phyloP scores from a whole-genome alignment of 2,329 filamentous ascomycete species.

The Fusarium sp. region DNA sequence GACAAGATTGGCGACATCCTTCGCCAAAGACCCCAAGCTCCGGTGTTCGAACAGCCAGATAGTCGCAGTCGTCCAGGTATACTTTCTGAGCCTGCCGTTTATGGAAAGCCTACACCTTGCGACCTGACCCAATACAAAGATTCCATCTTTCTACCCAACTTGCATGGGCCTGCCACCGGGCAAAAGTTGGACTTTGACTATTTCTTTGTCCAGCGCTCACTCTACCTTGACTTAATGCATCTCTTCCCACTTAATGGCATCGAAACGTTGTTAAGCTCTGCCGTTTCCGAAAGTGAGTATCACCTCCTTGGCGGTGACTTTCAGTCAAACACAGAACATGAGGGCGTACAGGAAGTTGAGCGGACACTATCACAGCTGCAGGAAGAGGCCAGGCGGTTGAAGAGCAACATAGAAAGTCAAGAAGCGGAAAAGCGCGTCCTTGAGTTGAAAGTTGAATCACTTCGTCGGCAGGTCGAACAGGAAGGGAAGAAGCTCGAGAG shows the following conservation, averaged over 20 bases:
- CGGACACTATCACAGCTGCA: neutral
- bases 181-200: neutral
- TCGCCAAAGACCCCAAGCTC: neutral
- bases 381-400: neutral
- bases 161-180: neutral
- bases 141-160: neutral
- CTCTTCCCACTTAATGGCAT: neutral
- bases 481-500: neutral
- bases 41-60: neutral
- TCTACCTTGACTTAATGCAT: neutral
- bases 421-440: neutral
- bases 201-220: neutral
- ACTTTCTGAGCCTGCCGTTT: neutral
- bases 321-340: neutral
- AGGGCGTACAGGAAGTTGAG: neutral
- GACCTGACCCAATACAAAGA: neutral
- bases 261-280: neutral
- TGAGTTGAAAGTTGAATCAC: neutral
- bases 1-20: neutral
- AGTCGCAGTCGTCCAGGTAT: neutral
- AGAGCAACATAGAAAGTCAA: neutral
- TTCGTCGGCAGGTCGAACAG: neutral
- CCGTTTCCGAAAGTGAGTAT: neutral
- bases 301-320: neutral
- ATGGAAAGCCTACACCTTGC: neutral